A percentile compares a stretch with the other conserved stretches of the same genome.
These are phyloP conservation scores for Oldenlandia corymbosa DNA, from an alignment of 257 asterid species.

Conservation along the genomic window DNA sequence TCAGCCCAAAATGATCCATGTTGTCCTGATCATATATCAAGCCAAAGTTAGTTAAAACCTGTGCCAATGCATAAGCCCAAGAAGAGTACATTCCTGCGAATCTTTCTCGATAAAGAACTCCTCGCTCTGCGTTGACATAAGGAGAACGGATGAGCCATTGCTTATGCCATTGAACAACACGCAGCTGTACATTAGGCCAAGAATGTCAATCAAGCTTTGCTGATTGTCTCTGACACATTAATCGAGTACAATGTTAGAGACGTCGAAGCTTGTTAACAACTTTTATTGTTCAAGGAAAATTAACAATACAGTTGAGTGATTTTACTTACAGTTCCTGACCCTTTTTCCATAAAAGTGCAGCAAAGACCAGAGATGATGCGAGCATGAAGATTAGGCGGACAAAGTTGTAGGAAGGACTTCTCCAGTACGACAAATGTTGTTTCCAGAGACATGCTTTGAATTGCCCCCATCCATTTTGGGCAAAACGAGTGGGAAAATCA, in stretches of 20 bases:
- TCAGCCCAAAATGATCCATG: no score
- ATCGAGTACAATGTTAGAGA: no score
- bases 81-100: conserved; percentile 18
- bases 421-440: conserved; percentile 54
- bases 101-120: conserved; percentile 11
- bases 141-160: no score
- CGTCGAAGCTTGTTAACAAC: conserved; percentile 27
- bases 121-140: no score
- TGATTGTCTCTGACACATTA: neutral
- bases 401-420: conserved; percentile 56
- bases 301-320: no score
- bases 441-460: conserved; percentile 51
- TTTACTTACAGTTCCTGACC: conserved; percentile 46
- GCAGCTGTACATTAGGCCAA: conserved; percentile 3
- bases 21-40: no score
- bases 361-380: conserved; percentile 33
- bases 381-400: conserved; percentile 34
- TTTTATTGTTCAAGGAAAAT: no score
- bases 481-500: conserved; percentile 35
- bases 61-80: conserved; percentile 15
- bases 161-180: neutral
- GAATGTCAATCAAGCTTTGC: neutral
- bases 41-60: conserved; percentile 5
- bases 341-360: conserved; percentile 44
- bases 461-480: conserved; percentile 43